Base-by-base conservation (phyloP, 2,329 filamentous ascomycete species). In the Pyricularia pennisetigena region DNA sequence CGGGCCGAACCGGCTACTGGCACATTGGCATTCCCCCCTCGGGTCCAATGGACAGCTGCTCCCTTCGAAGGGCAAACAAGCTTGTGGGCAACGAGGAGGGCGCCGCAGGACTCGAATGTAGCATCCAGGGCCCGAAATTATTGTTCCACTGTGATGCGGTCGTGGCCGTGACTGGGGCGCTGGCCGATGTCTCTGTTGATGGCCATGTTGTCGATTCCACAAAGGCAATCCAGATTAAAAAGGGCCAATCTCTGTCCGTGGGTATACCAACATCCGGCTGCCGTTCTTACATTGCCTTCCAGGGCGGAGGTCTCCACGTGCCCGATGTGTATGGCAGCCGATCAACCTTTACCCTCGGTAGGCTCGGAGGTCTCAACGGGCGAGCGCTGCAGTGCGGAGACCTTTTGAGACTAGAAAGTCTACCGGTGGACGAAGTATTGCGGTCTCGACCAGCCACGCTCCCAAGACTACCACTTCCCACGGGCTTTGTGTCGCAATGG, bases 31-130 rank as follows among this genome's bases (percentile, higher is more conserved):
- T 82, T 9, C 79, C 80, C 0, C 76, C 76, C 0, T 75, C 76
- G 0, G 80, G 80, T 0, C 80, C 80, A 0, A 80, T 82, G 74
- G 80, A 82, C 57, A 72, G 76, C 20, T 74, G 75, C 12, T 78
- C 78, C 0, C 76, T 76, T 62, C 71, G 74, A 3, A 59, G 79
- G 0, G 78, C 76, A 0, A 81, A 81, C 61, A 68, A 73, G 4
- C 70, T 80, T 0, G 78, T 79, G 0, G 74, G 70, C 0, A 81
- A 81, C 57, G 8, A 71, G 0, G 8, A 69, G 0, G 70, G 72
- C 2, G 72, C 72, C 0, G 74, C 78, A 12, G 76, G 73, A 0
- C 71, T 81, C 0, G 79, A 81, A 64, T 75, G 75, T 32, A 79
- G 77, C 1, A 64, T 77, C 0, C 69, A 73, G 1, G 78, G 79